These are phyloP conservation scores for Rhizomucor pusillus DNA, from an alignment of 371 early-diverging fungal genomes.

Conservation along the genomic window DNA sequence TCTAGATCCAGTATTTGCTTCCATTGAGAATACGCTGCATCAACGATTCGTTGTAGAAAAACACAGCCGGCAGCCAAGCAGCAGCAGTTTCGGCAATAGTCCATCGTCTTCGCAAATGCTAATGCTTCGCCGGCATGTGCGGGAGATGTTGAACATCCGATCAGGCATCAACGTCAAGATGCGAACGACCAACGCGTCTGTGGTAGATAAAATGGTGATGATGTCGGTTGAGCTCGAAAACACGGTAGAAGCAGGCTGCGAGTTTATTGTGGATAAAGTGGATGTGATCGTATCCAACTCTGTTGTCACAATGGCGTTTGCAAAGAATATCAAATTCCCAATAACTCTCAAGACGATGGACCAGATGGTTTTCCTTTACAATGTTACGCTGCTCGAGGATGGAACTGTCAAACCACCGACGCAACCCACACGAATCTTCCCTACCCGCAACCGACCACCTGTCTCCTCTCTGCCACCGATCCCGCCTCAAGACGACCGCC, in stretches of 20 bases:
- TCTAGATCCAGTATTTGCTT: constrained; percentile 27
- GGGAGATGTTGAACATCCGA: constrained; percentile 49
- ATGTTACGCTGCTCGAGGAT: constrained; percentile 60
- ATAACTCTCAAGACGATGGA: constrained; percentile 51
- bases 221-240: constrained; percentile 73
- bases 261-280: constrained; percentile 50
- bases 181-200: constrained; percentile 64
- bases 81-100: constrained; percentile 18
- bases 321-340: constrained; percentile 40
- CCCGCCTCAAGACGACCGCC: constrained; percentile 28
- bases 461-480: constrained; percentile 1
- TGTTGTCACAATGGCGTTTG: constrained; percentile 45
- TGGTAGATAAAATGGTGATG: constrained; percentile 63
- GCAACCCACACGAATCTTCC: constrained; percentile 35
- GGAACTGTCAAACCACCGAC: constrained; percentile 39
- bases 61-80: constrained; percentile 23
- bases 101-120: constrained; percentile 17
- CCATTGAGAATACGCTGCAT: constrained; percentile 12
- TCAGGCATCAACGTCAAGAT: constrained; percentile 62
- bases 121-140: constrained; percentile 45
- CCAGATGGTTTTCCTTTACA: constrained; percentile 60
- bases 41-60: constrained; percentile 42
- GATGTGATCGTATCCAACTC: constrained; percentile 63
- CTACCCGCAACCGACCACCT: constrained; percentile 26
- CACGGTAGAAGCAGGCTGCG: constrained; percentile 53